Base-by-base conservation (phyloP, 2,329 filamentous ascomycete species). In the Fusarium dlaminii region DNA sequence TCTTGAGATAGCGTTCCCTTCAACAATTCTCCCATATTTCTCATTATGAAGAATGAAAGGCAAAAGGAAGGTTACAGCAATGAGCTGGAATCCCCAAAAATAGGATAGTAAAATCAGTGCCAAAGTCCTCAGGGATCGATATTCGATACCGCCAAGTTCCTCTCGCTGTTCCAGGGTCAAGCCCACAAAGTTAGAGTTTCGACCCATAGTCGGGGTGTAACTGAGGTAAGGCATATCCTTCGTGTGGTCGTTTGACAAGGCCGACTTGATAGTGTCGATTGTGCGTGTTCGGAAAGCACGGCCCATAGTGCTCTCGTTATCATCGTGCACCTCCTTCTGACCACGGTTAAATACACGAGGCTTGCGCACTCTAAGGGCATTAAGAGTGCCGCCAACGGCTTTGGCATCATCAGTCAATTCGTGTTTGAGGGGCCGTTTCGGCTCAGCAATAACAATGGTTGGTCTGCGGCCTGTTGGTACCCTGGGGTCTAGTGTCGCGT, bases 121-220 rank as follows among this genome's bases (percentile, higher is more conserved):
- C 54, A 99, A 84, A 5, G 94, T 94, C 81, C 98, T 97, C 68
- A 99, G 82, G 1, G 96, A 94, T 11, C 96, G 92, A 79, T 99
- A 99, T 81, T 99, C 96, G 72, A 99, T 98, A 27, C 96, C 96
- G 17, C 96, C 96, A 6, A 99, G 85, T 82, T 99, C 96, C 80
- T 99, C 95, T 74, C 96, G 90, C 82, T 99, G 95, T 73, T 96
- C 94, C 75, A 97, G 93, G 0, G 93, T 94, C 73, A 99, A 83
- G 75, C 95, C 94, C 18, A 96, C 88, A 79, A 98, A 99, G 42
- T 94, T 92, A 17, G 96, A 98, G 81, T 99, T 99, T 72, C 96
- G 91, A 30, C 93, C 96, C 61, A 98, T 89, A 0, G 96, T 99
- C 5, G 96, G 94, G 68, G 95, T 92, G 89, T 94, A 98, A 81